phyloP scores from a whole-genome alignment of 257 asterid species.

The Verbena officinalis region DNA sequence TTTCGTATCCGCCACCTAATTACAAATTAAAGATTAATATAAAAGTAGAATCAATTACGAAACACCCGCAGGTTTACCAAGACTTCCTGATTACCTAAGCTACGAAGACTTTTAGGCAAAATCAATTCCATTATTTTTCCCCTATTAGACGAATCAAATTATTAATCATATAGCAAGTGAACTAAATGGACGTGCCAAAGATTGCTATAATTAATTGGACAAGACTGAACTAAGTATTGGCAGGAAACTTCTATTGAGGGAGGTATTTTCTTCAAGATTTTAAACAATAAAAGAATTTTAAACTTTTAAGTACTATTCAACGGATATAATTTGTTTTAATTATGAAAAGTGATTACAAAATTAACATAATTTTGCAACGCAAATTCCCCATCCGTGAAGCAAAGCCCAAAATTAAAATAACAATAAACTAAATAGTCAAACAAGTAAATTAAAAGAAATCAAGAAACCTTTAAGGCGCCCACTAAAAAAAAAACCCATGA shows the following conservation, averaged over 20 bases:
- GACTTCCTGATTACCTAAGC: no score
- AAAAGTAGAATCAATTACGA: neutral
- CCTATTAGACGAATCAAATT: no score
- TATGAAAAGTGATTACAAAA: neutral
- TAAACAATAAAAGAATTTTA: neutral
- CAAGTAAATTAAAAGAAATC: neutral
- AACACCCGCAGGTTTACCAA: no score
- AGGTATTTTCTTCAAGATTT: neutral
- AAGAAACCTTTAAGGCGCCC: neutral
- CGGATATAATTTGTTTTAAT: neutral
- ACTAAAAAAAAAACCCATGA: no score
- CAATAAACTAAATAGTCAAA: neutral
- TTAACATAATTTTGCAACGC: neutral
- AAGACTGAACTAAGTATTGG: neutral
- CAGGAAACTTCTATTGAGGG: neutral
- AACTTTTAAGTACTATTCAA: neutral
- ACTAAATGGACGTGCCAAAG: no score
- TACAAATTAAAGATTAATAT: neutral
- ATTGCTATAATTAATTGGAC: neutral
- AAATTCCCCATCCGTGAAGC: neutral
- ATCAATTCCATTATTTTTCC: neutral
- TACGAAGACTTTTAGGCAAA: neutral
- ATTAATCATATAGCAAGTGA: no score
- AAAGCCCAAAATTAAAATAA: neutral
- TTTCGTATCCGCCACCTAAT: constrained; percentile 37